These are phyloP conservation scores for Monosporozyma siamensis DNA, from an alignment of 805 yeast genomes.

Conservation along the genomic window DNA sequence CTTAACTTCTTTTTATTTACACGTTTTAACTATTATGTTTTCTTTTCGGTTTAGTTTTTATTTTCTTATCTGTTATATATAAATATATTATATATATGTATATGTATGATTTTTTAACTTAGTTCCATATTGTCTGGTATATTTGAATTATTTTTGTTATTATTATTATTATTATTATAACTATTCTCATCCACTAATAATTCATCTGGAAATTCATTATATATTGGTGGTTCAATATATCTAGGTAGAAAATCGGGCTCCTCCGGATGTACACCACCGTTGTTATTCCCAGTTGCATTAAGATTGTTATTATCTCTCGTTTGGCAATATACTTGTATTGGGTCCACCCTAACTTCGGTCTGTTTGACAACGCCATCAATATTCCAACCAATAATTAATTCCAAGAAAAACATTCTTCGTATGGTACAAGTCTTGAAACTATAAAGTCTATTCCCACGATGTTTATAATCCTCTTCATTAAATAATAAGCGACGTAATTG, in stretches of 20 bases:
- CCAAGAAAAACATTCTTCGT: conserved; percentile 21
- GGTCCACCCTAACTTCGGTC: conserved; percentile 19
- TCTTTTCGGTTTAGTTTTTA: no score
- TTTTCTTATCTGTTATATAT: neutral
- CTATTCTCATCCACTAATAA: neutral
- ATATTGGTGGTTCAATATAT: conserved; percentile 24
- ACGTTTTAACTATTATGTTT: no score
- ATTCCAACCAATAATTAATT: conserved; percentile 22
- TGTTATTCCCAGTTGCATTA: neutral
- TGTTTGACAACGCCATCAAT: conserved; percentile 14
- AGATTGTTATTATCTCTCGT: conserved; percentile 4
- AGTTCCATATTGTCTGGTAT: no score
- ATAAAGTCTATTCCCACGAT: conserved; percentile 27
- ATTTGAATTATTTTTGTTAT: no score
- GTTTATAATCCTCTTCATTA: conserved; percentile 27
- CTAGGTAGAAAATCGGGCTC: conserved; percentile 16
- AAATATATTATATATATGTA: neutral
- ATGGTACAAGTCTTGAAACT: conserved; percentile 27
- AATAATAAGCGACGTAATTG: conserved; percentile 17
- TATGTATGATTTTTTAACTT: neutral
- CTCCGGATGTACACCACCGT: no score
- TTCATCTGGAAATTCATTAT: conserved; percentile 10
- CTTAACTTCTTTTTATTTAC: neutral
- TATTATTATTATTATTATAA: no score
- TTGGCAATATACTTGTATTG: conserved; percentile 19